phyloP scores from a whole-genome alignment of 2,329 filamentous ascomycete species.

The Aspergillus costaricaensis region DNA sequence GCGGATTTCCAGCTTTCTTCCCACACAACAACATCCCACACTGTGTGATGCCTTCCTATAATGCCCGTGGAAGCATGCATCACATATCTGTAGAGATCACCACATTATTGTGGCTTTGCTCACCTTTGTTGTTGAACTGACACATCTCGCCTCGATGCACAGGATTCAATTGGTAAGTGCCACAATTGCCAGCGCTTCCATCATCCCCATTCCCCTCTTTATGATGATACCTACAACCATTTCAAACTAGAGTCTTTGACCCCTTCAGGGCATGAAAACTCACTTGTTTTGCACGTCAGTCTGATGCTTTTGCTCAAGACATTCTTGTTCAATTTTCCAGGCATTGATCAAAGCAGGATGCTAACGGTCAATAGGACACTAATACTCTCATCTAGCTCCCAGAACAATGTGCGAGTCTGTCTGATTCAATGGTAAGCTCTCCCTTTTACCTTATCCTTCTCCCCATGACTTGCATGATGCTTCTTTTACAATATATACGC shows the following conservation, averaged over 20 bases:
- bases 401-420: neutral
- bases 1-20: constrained; percentile 20
- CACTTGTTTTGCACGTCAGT: constrained; percentile 80
- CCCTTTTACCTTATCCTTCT: constrained; percentile 34
- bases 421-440: constrained; percentile 28
- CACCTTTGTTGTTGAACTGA: constrained; percentile 10
- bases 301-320: constrained; percentile 59
- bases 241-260: constrained; percentile 98
- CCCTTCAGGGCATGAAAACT: constrained; percentile 74
- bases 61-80: constrained; percentile 13
- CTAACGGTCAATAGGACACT: constrained; percentile 10
- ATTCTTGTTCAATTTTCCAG: constrained; percentile 6
- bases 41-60: constrained; percentile 16
- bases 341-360: constrained; percentile 1
- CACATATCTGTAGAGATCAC: constrained; percentile 1
- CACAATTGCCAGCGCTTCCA: neutral
- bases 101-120: constrained; percentile 1
- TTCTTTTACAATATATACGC: constrained; percentile 63
- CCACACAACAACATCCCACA: constrained; percentile 5
- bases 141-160: constrained; percentile 4
- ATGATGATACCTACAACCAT: constrained; percentile 80
- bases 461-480: constrained; percentile 56
- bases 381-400: constrained; percentile 4
- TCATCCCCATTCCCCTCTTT: constrained; percentile 36
- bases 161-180: constrained; percentile 31